These are phyloP conservation scores for Hymenoscyphus scutula DNA, from an alignment of 2,329 filamentous ascomycete species.

Conservation along the genomic window DNA sequence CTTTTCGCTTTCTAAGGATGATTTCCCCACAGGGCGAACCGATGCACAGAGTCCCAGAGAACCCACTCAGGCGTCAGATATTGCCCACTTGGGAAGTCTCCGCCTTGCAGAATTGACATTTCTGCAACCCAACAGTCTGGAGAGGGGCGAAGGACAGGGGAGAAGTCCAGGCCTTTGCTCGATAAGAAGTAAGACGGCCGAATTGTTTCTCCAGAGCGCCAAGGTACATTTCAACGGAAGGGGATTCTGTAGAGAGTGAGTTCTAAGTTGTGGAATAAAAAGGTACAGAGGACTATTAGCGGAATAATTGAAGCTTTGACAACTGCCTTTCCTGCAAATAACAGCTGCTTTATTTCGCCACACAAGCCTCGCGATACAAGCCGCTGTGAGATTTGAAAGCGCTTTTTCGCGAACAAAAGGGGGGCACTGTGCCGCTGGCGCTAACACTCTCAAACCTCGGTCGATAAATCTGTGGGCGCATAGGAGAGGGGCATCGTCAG, in stretches of 20 bases:
- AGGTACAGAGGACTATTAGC: not conserved
- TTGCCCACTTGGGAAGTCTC: not conserved
- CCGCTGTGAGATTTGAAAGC: not conserved
- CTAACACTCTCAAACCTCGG: not conserved
- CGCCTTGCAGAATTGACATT: not conserved
- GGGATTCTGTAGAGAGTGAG: not conserved
- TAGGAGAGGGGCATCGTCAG: not conserved
- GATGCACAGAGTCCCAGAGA: not conserved
- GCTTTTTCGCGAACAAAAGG: not conserved
- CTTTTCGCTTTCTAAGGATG: not conserved
- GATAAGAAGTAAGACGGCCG: not conserved
- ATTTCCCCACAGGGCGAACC: not conserved
- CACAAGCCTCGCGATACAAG: too few relatives aligned
- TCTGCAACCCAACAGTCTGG: not conserved
- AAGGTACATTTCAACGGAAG: not conserved
- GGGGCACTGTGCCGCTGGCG: not conserved
- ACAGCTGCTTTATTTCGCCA: not conserved
- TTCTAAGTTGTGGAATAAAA: not conserved
- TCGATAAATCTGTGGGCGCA: not conserved
- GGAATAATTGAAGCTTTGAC: not conserved
- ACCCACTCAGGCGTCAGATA: conserved; percentile 1
- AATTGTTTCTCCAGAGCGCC: not conserved
- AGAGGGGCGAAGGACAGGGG: not conserved
- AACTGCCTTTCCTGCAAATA: not conserved
- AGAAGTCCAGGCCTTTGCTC: not conserved